phyloP scores from a whole-genome alignment of 2,329 filamentous ascomycete genomes.

The Aurifilum marmelostoma region DNA sequence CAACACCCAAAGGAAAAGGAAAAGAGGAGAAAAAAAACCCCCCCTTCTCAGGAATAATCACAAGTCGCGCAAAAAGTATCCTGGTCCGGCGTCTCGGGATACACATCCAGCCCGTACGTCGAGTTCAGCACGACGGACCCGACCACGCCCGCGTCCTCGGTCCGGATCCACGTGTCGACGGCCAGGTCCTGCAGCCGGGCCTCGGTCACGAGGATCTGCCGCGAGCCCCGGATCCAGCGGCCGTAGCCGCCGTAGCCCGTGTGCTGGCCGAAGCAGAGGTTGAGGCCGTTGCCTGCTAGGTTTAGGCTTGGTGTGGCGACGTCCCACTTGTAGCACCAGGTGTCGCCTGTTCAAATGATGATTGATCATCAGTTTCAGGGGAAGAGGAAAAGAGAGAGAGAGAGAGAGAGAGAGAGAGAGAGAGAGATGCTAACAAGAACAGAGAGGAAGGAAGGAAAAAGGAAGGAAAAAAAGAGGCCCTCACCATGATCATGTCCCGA shows the following conservation, averaged over 20 bases:
- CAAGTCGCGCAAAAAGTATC: conserved; percentile 32
- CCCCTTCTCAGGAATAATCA: neutral
- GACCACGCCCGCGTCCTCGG: conserved; percentile 51
- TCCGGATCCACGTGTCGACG: conserved; percentile 55
- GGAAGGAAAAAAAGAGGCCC: neutral
- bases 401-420: too few relatives aligned
- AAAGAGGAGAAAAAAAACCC: too few relatives aligned
- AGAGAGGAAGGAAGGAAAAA: neutral
- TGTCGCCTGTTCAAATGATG: conserved; percentile 42
- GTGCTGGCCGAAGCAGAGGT: conserved; percentile 59
- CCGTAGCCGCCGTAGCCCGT: conserved; percentile 74
- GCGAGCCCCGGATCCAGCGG: conserved; percentile 61
- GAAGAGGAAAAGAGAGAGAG: too few relatives aligned
- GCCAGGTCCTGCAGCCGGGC: conserved; percentile 32
- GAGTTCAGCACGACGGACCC: conserved; percentile 51
- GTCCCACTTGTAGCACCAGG: conserved; percentile 51
- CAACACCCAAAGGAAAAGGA: neutral
- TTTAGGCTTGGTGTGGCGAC: conserved; percentile 31
- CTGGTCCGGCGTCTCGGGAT: conserved; percentile 40
- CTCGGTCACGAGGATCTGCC: conserved; percentile 46
- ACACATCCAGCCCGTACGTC: conserved; percentile 55
- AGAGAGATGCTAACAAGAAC: too few relatives aligned
- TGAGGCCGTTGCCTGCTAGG: conserved; percentile 43
- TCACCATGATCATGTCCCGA: conserved; percentile 61
- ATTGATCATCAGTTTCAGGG: too few relatives aligned